Evolutionary conservation across 2,329 filamentous ascomycete species (phyloP).

Genomic region (Intubia oerlemansii): DNA sequence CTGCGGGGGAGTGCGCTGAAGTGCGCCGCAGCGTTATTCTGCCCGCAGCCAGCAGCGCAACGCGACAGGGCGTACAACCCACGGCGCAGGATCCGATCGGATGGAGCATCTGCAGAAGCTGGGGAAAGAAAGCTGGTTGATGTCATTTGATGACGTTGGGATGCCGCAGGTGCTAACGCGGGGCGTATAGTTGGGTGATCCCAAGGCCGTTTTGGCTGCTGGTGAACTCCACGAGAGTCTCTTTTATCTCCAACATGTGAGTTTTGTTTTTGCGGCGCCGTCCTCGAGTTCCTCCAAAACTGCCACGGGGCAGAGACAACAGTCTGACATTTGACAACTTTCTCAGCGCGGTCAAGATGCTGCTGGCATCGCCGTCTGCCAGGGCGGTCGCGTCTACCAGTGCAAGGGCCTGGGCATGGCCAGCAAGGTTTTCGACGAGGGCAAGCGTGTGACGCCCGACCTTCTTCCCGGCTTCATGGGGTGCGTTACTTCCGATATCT

Average conservation of each 20-base stretch:
- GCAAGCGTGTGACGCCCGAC: constrained; percentile 34
- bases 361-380: constrained; percentile 59
- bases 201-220: constrained; percentile 25
- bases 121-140: no score
- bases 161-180: no score
- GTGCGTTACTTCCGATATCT: no score
- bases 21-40: no score
- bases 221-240: constrained; percentile 49
- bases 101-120: no score
- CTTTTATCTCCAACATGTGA: constrained; percentile 41
- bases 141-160: no score
- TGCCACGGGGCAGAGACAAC: no score
- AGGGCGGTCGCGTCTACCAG: constrained; percentile 64
- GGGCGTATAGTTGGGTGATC: constrained; percentile 25
- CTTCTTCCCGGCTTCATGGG: constrained; percentile 69
- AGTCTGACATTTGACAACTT: not conserved
- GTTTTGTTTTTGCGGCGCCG: not conserved
- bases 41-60: no score
- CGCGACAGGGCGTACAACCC: no score
- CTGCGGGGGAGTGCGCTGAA: no score
- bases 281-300: not conserved
- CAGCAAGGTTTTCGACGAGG: constrained; percentile 51
- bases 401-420: constrained; percentile 85
- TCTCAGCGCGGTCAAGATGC: constrained; percentile 57
- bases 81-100: no score